phyloP scores from a whole-genome alignment of 2,329 filamentous ascomycete genomes.

The Fusarium secorum region DNA sequence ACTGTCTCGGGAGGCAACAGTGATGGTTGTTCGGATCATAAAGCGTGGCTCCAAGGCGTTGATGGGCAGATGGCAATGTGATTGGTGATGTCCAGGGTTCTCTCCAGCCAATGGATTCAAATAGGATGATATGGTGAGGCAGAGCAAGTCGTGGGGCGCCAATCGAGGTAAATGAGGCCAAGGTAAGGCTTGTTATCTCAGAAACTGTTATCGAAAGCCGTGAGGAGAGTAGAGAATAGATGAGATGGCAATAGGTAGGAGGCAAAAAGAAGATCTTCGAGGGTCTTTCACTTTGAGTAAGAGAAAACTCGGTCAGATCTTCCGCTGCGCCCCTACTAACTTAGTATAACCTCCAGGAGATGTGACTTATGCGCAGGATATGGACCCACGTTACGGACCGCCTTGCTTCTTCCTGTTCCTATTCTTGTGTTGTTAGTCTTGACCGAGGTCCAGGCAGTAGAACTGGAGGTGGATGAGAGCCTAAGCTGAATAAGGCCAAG shows the following conservation, averaged over 20 bases:
- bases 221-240: conserved; percentile 17
- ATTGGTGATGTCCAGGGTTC: conserved; percentile 47
- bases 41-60: conserved; percentile 43
- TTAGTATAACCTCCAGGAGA: conserved; percentile 34
- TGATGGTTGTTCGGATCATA: conserved; percentile 36
- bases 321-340: conserved; percentile 24
- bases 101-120: conserved; percentile 46
- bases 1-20: conserved; percentile 43
- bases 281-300: conserved; percentile 29
- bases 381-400: conserved; percentile 44
- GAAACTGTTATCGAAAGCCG: conserved; percentile 23
- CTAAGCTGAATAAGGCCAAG: conserved; percentile 27
- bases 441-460: conserved; percentile 33
- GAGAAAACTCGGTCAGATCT: conserved; percentile 41
- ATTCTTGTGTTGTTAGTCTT: conserved; percentile 15
- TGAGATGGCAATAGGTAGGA: conserved; percentile 18
- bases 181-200: conserved; percentile 36
- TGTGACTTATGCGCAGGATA: conserved; percentile 38
- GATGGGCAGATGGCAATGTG: conserved; percentile 44
- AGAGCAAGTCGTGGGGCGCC: conserved; percentile 44
- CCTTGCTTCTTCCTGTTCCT: conserved; percentile 32
- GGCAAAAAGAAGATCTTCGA: conserved; percentile 36
- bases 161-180: conserved; percentile 43
- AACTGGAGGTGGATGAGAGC: conserved; percentile 22
- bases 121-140: conserved; percentile 47